Base-by-base conservation (phyloP, 2,329 filamentous ascomycete genomes). In the Hypoxylon sp. region DNA sequence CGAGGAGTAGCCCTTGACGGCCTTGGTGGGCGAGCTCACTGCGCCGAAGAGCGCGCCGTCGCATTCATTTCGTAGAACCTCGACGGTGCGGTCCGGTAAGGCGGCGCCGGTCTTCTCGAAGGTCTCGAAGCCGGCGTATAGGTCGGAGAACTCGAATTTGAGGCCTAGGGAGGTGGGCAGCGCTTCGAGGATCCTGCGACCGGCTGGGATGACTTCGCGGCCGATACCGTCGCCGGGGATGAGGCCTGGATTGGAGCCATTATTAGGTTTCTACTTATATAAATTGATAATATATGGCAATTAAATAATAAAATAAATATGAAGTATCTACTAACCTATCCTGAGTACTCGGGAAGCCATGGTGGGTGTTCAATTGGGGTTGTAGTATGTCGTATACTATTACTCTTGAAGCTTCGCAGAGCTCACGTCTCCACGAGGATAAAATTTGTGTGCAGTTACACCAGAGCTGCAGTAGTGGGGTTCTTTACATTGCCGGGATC, bases 161-260 rank as follows among this genome's bases (percentile, higher is more conserved):
- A 99, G 88, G 77, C 92, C 92, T 52, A 98, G 85, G n/a, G 93
- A 96, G n/a, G 91, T 82, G 35, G 95, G 94, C 1, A 99, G 91
- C 55, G 96, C 92, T 85, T 99, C 95, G 78, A 99, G 92, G 75
- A 98, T 86, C 72, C 92, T 91, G 76, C 94, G 93, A 56, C 95
- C 96, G 60, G 96, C 92, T 73, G 96, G 96, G 82, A 99, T 98
- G 81, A 99, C 96, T 84, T 99, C 96, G 80, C 93, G 93, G 83
- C 96, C 96, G 83, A 99, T 99, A 82, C 96, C 96, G 84, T 99
- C 96, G 79, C 96, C 96, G 76, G 96, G 93, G 80, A 99, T 98
- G 77, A 98, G 92, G 81, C 94, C 94, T 97, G 73, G 10, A 35
- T 13, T 26, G 57, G 17, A 22, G 29, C 26, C 14, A 6, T 60